phyloP scores from a whole-genome alignment of 2,329 filamentous ascomycete genomes.

The Neofusicoccum ribis region DNA sequence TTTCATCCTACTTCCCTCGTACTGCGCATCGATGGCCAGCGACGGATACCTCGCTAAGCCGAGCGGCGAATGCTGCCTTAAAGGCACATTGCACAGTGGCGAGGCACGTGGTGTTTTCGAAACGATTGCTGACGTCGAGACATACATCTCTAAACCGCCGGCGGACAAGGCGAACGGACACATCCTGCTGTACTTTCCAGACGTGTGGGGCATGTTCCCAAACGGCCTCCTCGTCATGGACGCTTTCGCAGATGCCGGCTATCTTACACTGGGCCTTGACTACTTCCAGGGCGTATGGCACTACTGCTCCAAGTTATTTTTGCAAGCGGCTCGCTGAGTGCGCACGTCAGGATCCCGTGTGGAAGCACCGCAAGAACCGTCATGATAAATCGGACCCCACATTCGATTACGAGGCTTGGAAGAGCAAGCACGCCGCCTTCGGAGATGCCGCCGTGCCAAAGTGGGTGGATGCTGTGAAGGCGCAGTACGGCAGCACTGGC shows the following conservation, averaged over 20 bases:
- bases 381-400: slow-evolving; percentile 24
- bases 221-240: slow-evolving; percentile 51
- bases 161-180: slow-evolving; percentile 40
- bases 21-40: background rate
- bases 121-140: slow-evolving; percentile 39
- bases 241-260: slow-evolving; percentile 48
- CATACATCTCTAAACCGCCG: slow-evolving; percentile 38
- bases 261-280: slow-evolving; percentile 45
- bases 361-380: slow-evolving; percentile 40
- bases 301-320: background rate
- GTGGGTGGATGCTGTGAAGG: slow-evolving; percentile 45
- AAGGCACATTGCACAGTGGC: slow-evolving; percentile 43
- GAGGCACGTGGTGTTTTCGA: slow-evolving; percentile 37
- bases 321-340: background rate
- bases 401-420: slow-evolving; percentile 54
- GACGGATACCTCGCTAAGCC: slow-evolving; percentile 31
- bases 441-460: slow-evolving; percentile 46
- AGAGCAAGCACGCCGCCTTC: slow-evolving; percentile 46
- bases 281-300: slow-evolving; percentile 47
- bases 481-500: slow-evolving; percentile 34
- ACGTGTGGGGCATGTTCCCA: slow-evolving; percentile 47
- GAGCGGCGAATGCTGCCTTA: slow-evolving; percentile 42
- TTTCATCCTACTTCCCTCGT: background rate
- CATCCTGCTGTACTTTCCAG: slow-evolving; percentile 49
- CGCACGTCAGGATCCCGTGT: slow-evolving; percentile 42